Conservation (phyloP, 106 monocot genomes). For the Vanilla planifolia region DNA sequence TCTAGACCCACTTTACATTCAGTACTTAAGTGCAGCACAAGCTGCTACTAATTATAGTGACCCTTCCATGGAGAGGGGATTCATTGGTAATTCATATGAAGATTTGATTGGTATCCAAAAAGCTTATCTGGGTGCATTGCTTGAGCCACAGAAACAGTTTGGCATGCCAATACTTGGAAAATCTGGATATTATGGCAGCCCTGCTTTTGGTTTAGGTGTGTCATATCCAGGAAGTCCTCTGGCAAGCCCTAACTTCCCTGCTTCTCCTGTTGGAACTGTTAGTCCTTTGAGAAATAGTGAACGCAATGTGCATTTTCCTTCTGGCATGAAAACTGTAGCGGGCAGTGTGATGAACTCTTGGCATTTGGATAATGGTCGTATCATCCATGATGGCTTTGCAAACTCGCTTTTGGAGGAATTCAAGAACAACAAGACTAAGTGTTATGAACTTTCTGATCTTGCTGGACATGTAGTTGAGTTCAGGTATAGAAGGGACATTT, state of each 20-base stretch:
- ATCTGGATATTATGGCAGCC: conserved; percentile 51
- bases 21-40: conserved; percentile 47
- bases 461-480: conserved; percentile 92
- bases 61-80: conserved; percentile 22
- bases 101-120: conserved; percentile 59
- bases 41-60: conserved; percentile 23
- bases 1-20: conserved; percentile 30
- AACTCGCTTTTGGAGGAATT: conserved; percentile 83
- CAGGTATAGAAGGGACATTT: too few species aligned
- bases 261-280: conserved; percentile 46
- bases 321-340: conserved; percentile 53
- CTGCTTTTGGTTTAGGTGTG: conserved; percentile 39
- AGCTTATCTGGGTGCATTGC: conserved; percentile 39
- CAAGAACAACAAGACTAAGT: conserved; percentile 83
- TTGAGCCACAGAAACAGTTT: conserved; percentile 56
- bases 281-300: conserved; percentile 60
- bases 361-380: conserved; percentile 15
- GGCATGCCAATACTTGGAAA: conserved; percentile 46
- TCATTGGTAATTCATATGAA: conserved; percentile 29
- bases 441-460: conserved; percentile 85
- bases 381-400: conserved; percentile 43
- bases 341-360: conserved; percentile 21
- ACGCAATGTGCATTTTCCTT: conserved; percentile 30
- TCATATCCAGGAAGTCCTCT: conserved; percentile 51
- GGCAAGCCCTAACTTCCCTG: conserved; percentile 30